Conservation (phyloP, 345 rosid genomes). For the Leavenworthia alabamica region DNA sequence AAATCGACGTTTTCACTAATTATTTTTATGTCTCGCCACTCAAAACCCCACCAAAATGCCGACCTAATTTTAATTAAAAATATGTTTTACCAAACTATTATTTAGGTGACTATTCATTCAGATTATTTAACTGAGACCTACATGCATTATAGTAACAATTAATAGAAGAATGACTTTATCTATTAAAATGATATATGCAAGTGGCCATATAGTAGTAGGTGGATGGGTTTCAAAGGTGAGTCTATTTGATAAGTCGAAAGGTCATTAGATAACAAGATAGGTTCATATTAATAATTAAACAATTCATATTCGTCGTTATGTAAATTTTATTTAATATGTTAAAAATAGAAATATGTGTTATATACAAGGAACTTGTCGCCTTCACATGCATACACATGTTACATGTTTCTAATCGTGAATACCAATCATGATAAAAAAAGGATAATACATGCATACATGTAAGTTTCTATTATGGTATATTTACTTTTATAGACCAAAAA, state of each 20-base stretch:
- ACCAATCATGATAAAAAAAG: constrained; percentile 25
- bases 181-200: constrained; percentile 17
- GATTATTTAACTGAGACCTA: constrained; percentile 13
- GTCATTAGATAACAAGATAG: constrained; percentile 13
- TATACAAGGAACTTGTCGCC: constrained; percentile 7
- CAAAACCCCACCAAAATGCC: neutral
- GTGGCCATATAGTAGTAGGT: constrained; percentile 26
- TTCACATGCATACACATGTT: constrained; percentile 32
- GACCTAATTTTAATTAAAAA: neutral
- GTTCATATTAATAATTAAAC: neutral
- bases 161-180: constrained; percentile 19
- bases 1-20: neutral
- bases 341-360: constrained; percentile 4
- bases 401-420: constrained; percentile 29
- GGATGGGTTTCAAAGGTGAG: constrained; percentile 20
- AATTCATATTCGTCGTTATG: neutral
- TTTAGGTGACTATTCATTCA: neutral
- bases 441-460: too few species aligned
- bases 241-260: constrained; percentile 24
- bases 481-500: neutral
- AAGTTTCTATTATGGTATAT: too few species aligned
- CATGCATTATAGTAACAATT: constrained; percentile 18
- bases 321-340: neutral
- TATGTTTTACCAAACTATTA: neutral
- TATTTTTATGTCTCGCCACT: neutral